Conservation (phyloP, 495 filamentous ascomycete species). For the Aspergillus haitiensis region DNA sequence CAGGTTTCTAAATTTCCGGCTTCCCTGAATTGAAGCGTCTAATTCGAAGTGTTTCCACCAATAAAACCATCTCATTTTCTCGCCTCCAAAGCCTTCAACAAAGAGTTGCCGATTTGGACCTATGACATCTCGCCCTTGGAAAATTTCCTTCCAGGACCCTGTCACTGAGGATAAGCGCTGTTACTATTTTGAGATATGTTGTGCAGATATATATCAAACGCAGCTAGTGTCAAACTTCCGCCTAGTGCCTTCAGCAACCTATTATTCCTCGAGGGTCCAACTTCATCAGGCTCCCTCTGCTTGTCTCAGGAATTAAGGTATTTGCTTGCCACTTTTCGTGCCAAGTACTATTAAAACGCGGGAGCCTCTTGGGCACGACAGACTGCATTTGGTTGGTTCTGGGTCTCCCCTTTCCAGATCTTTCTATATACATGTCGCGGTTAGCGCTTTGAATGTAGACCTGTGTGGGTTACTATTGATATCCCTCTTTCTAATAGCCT, state of each 20-base stretch:
- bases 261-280: slow-evolving; percentile 7
- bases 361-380: neutral
- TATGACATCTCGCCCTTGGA: neutral
- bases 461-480: slow-evolving; percentile 16
- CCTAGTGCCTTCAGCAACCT: slow-evolving; percentile 7
- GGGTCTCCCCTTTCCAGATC: slow-evolving; percentile 11
- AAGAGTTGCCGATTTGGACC: too few species aligned
- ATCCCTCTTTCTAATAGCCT: slow-evolving; percentile 5
- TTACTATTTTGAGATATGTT: slow-evolving; percentile 25
- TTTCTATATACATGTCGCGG: slow-evolving; percentile 12
- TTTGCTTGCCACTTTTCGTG: slow-evolving; percentile 9
- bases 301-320: slow-evolving; percentile 11
- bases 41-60: neutral
- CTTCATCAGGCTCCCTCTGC: slow-evolving; percentile 13
- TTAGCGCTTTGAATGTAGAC: slow-evolving; percentile 18
- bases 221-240: slow-evolving; percentile 3
- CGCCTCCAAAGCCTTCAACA: neutral
- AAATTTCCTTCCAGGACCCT: slow-evolving; percentile 3
- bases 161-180: slow-evolving; percentile 18
- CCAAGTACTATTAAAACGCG: slow-evolving; percentile 2
- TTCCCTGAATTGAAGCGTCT: neutral
- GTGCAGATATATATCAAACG: slow-evolving; percentile 7
- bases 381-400: slow-evolving; percentile 22
- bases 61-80: neutral
- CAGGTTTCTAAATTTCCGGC: neutral